Conservation (phyloP, 441 rosid genomes). For the Oxalis stricta region DNA sequence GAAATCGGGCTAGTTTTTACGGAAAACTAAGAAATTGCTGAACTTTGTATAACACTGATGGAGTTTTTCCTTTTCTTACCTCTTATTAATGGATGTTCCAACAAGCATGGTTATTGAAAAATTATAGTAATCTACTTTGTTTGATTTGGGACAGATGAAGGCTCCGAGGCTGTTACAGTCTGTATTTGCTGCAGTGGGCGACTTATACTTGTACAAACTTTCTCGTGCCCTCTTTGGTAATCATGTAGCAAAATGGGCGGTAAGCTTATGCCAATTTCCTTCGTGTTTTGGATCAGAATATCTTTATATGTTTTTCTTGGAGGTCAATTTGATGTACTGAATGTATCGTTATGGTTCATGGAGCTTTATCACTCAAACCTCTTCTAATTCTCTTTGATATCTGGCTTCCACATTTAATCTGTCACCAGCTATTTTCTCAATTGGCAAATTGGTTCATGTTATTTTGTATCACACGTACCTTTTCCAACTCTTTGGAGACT, state of each 20-base stretch:
- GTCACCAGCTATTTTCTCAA: conserved; percentile 58
- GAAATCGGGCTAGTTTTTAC: too few species aligned
- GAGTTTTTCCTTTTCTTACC: too few species aligned
- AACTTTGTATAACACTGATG: too few species aligned
- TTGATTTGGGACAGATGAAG: conserved; percentile 30
- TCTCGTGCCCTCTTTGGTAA: conserved; percentile 41
- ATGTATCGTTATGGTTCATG: not conserved
- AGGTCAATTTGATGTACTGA: not conserved
- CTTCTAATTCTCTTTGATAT: too few species aligned
- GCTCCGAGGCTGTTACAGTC: conserved; percentile 76
- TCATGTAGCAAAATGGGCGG: conserved; percentile 58
- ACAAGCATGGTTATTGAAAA: too few species aligned
- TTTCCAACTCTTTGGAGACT: conserved; percentile 84
- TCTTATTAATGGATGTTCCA: too few species aligned
- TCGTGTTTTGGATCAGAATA: too few species aligned
- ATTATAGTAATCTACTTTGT: not conserved
- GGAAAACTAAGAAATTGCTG: too few species aligned
- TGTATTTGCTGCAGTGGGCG: conserved; percentile 72
- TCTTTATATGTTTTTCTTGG: not conserved
- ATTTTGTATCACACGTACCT: conserved; percentile 78
- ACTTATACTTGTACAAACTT: conserved; percentile 64
- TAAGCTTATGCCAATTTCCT: conserved; percentile 28
- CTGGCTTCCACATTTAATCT: too few species aligned
- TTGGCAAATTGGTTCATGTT: conserved; percentile 80
- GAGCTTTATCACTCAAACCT: too few species aligned